phyloP scores from a whole-genome alignment of 106 monocot genomes.

The Dioscorea zingiberensis region DNA sequence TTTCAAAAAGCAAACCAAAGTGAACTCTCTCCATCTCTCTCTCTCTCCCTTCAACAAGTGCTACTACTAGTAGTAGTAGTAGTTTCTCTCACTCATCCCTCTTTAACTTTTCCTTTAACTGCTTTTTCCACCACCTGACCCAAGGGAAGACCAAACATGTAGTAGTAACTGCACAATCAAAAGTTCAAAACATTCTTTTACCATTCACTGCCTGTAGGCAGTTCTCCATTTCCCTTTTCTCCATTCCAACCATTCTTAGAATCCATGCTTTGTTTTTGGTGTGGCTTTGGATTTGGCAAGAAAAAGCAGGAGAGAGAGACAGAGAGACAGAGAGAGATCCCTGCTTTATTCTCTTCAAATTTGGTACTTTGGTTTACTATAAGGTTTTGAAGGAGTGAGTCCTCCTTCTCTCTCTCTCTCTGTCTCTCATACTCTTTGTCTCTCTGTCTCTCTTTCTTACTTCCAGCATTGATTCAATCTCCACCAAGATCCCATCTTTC shows the following conservation, averaged over 20 bases:
- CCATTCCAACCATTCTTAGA: not conserved
- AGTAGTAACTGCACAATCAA: not conserved
- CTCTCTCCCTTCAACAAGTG: not conserved
- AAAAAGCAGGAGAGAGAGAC: not conserved
- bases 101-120: constrained; percentile 1
- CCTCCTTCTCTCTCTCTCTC: not conserved
- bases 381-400: constrained; percentile 1
- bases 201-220: not conserved
- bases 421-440: no score
- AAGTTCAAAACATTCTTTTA: not conserved
- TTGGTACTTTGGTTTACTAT: not conserved
- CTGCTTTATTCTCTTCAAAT: constrained; percentile 9
- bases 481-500: not conserved
- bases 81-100: not conserved
- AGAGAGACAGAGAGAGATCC: constrained; percentile 2
- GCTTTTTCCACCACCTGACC: constrained; percentile 1
- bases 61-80: no score
- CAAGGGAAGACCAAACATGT: not conserved
- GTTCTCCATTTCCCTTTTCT: not conserved
- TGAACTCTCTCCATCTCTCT: not conserved
- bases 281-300: constrained; percentile 1
- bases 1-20: not conserved
- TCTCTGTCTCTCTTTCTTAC: no score
- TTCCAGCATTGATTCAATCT: not conserved
- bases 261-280: not conserved